Percentiles rank a stretch among this genome's conserved stretches.
Evolutionary conservation across 2,329 filamentous ascomycete genomes (phyloP).

Genomic region (Ophiocordyceps camponoti-leonardi): DNA sequence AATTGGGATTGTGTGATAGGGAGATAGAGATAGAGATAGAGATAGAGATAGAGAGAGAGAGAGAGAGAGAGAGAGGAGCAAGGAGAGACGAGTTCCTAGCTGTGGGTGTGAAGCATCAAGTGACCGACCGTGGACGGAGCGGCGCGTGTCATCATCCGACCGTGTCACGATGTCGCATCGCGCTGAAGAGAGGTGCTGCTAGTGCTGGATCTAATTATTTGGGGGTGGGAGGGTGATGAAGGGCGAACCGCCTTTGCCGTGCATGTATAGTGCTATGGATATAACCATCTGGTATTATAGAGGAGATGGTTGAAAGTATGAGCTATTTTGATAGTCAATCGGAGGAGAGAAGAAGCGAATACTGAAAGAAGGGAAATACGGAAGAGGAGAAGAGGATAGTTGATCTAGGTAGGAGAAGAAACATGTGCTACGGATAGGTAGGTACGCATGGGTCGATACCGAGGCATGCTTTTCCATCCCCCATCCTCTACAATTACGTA

Average conservation of each 20-base stretch:
- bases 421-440: too few species aligned
- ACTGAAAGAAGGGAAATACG: background rate
- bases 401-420: background rate
- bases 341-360: background rate
- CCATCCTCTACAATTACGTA: too few species aligned
- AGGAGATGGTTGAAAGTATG: too few species aligned
- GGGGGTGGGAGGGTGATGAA: background rate
- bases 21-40: background rate
- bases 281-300: too few species aligned
- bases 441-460: too few species aligned
- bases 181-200: background rate
- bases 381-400: background rate
- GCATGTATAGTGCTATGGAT: too few species aligned
- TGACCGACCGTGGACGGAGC: background rate
- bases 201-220: background rate
- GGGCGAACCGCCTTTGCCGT: too few species aligned
- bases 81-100: background rate
- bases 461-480: too few species aligned
- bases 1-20: too few species aligned
- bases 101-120: background rate
- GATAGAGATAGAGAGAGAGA: background rate
- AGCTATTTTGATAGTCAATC: background rate
- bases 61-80: background rate
- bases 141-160: background rate
- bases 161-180: background rate